Evolutionary conservation across 2,329 filamentous ascomycete genomes (phyloP).

Genomic region (Colletotrichum lentis): DNA sequence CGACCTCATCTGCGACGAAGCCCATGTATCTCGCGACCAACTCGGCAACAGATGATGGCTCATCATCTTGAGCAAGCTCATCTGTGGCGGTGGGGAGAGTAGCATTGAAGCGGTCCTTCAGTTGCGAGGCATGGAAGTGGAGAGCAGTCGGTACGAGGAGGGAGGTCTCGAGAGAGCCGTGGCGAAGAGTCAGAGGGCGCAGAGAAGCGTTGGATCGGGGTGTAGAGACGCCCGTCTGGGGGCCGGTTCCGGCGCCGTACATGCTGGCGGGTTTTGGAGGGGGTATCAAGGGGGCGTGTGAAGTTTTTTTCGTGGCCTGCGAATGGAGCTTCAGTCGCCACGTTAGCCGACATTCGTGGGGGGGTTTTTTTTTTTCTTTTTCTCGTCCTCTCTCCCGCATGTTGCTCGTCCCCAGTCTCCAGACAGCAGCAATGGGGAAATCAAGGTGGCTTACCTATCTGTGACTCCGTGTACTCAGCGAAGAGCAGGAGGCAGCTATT

Average conservation of each 20-base stretch:
- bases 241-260: conserved; percentile 85
- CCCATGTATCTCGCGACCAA: conserved; percentile 93
- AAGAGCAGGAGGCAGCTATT: conserved; percentile 50
- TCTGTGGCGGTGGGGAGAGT: conserved; percentile 91
- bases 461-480: conserved; percentile 50
- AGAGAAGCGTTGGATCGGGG: conserved; percentile 93
- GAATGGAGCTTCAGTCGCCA: conserved; percentile 33
- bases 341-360: conserved; percentile 19
- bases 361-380: background rate
- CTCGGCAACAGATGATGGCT: conserved; percentile 95
- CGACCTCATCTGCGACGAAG: conserved; percentile 86
- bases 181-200: conserved; percentile 86
- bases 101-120: conserved; percentile 88
- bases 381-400: background rate
- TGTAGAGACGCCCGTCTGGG: conserved; percentile 96
- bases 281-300: conserved; percentile 52
- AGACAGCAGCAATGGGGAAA: background rate
- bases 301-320: conserved; percentile 34
- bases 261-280: conserved; percentile 59
- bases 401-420: background rate
- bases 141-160: conserved; percentile 94
- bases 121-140: conserved; percentile 93
- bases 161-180: conserved; percentile 95
- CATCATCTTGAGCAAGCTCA: conserved; percentile 96
- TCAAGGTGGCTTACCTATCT: conserved; percentile 25